These are phyloP conservation scores for Pichia eremophila DNA, from an alignment of 805 yeast genomes.

Conservation along the genomic window DNA sequence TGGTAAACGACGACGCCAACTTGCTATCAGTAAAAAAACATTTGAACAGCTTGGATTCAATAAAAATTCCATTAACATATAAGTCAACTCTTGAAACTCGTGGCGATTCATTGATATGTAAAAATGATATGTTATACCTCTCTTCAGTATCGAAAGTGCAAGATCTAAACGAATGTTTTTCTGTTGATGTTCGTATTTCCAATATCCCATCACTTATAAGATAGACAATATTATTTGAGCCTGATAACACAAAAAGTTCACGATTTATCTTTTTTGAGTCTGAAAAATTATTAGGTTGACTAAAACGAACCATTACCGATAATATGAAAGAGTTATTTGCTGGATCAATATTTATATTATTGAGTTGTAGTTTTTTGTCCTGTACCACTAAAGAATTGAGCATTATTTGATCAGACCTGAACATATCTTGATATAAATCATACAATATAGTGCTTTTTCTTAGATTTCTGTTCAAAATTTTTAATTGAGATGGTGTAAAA, in stretches of 20 bases:
- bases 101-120: conserved; percentile 16
- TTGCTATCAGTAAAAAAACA: conserved; percentile 6
- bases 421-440: neutral
- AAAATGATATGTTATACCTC: conserved; percentile 20
- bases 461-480: neutral
- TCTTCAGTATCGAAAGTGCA: conserved; percentile 19
- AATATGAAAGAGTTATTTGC: conserved; percentile 15
- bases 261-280: neutral
- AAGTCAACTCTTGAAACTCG: conserved; percentile 31
- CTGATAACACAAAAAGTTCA: neutral
- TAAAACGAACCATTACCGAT: conserved; percentile 19
- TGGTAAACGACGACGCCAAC: neutral
- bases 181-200: conserved; percentile 7
- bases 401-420: neutral
- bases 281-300: conserved; percentile 1
- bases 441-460: neutral
- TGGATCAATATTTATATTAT: neutral
- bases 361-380: neutral
- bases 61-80: conserved; percentile 41
- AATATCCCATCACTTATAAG: conserved; percentile 10
- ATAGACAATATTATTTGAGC: neutral
- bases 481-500: conserved; percentile 2
- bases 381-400: neutral
- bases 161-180: conserved; percentile 18
- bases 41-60: conserved; percentile 19